Evolutionary conservation across 352 stramenopile species (phyloP), one percentile per base, ranked within the genome.

Genomic region (Phytophthora foliorum): DNA sequence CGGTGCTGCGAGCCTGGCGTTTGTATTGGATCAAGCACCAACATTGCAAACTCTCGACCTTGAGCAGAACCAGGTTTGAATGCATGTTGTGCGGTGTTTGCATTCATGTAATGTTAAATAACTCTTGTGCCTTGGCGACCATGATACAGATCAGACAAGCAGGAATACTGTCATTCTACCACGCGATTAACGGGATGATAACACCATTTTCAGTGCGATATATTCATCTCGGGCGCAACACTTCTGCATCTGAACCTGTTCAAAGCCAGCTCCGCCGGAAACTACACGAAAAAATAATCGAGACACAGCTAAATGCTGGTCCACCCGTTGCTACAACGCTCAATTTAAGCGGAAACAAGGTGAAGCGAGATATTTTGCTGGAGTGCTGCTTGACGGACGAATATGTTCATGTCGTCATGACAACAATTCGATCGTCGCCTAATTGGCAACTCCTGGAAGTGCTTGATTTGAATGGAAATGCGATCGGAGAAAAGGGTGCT

Each of bases 401-500:
- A 6, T 67, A 75, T 31, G 52, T 69, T 13, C 51, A 59, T 38
- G 21, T 68, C 7, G 56, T 72, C 3, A 60, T 59, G 22, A 29
- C 22, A 51, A 67, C 63, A 24, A 38, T 78, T 10, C 56, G 71
- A 41, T 66, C 34, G 45, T 75, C 57, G 50, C 74, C 21, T 3
- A 74, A 58, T 48, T 88, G 55, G 73, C 48, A 63, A 7, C 4
- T 49, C 1, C 61, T 93, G 6, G 62, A 84, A 51, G 59, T 77
- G 17, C 74, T 94, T 7, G 71, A 92, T 39, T 67, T 94, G 16
- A 88, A 77, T 38, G 74, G 68, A 1, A 91, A 94, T 31, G 61
- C 71, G 8, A 78, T 94, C 32, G 74, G 66, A 6, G 63, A 75
- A 38, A 60, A 39, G 4, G 83, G 80, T 4, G 61, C 72, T 3